phyloP scores from a whole-genome alignment of 257 asterid genomes.

The Agastache rugosa region DNA sequence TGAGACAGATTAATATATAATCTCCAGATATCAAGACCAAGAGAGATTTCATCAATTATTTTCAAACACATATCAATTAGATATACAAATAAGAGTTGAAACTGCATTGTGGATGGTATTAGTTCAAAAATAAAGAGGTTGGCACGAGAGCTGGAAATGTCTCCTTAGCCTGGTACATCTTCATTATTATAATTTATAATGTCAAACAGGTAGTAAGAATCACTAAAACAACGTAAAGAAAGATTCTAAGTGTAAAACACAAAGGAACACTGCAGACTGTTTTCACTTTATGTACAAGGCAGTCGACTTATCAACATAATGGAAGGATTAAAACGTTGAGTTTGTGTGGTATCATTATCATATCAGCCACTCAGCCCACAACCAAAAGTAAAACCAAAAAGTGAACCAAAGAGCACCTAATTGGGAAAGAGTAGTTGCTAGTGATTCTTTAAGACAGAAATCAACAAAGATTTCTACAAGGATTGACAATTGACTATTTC shows the following conservation, averaged over 20 bases:
- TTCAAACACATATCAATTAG: background rate
- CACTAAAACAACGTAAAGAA: background rate
- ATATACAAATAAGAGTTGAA: background rate
- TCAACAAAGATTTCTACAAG: background rate
- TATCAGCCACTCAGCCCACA: conserved; percentile 24
- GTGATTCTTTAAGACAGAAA: conserved; percentile 9
- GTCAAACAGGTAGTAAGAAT: background rate
- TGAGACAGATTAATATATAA: background rate
- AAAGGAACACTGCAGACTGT: background rate
- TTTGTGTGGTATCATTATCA: background rate
- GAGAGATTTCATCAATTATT: background rate
- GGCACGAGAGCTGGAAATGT: background rate
- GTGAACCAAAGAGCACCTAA: background rate
- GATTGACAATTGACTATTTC: conserved; percentile 15
- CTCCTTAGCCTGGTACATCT: background rate
- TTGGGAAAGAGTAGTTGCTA: background rate
- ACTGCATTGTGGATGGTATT: background rate
- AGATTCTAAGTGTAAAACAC: background rate
- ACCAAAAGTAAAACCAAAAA: conserved; percentile 17
- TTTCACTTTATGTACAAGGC: background rate
- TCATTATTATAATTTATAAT: background rate
- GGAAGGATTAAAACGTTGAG: conserved; percentile 7
- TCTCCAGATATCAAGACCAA: background rate
- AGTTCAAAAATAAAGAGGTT: background rate
- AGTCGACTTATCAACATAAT: background rate